Evolutionary conservation across 2,329 filamentous ascomycete species (phyloP).

Genomic region (Neofusicoccum laricinum): DNA sequence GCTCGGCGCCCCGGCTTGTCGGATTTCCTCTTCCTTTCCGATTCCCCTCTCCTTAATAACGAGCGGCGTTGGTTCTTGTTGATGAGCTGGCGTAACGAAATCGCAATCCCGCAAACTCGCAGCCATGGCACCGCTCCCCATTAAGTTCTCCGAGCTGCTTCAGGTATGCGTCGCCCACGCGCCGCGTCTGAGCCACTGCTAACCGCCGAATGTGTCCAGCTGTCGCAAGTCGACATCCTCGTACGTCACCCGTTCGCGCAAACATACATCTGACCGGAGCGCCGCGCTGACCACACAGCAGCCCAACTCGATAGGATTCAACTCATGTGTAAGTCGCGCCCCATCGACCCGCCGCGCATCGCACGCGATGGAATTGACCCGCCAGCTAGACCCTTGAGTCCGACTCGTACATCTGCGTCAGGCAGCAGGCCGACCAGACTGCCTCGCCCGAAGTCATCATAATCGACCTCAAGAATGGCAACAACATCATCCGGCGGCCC

Average conservation of each 20-base stretch:
- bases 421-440: conserved; percentile 75
- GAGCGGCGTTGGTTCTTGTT: conserved; percentile 18
- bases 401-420: conserved; percentile 92
- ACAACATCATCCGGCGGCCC: conserved; percentile 88
- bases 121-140: conserved; percentile 70
- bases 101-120: conserved; percentile 27
- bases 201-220: conserved; percentile 32
- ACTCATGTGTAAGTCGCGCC: conserved; percentile 68
- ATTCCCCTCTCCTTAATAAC: conserved; percentile 23
- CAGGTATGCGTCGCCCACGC: conserved; percentile 54
- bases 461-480: conserved; percentile 94
- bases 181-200: conserved; percentile 23
- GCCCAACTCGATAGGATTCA: conserved; percentile 76
- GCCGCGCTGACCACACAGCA: conserved; percentile 37
- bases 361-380: conserved; percentile 19
- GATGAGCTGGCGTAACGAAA: conserved; percentile 37
- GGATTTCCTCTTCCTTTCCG: conserved; percentile 32
- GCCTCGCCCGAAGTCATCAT: conserved; percentile 93
- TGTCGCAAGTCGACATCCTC: conserved; percentile 48
- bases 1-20: conserved; percentile 17
- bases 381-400: conserved; percentile 84
- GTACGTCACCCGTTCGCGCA: conserved; percentile 33
- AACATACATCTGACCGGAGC: conserved; percentile 17
- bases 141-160: conserved; percentile 90
- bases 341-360: background rate